Percentiles rank a stretch among this genome's conserved stretches.
phyloP scores from a whole-genome alignment of 176 grass and related monocot genomes.

The Melocanna baccifera region DNA sequence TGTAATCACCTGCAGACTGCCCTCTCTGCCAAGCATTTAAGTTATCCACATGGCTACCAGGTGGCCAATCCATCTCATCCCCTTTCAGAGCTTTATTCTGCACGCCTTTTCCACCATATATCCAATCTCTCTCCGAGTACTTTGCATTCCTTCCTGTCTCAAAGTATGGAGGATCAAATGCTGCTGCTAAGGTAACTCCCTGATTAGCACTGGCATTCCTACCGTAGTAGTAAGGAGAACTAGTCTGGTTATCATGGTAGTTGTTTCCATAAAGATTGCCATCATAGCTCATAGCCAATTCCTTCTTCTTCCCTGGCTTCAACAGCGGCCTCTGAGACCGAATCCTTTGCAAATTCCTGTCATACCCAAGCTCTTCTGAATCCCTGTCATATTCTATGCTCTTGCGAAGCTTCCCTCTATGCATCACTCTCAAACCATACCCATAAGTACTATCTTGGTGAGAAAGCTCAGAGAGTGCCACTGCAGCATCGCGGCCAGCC shows the following conservation, averaged over 20 bases:
- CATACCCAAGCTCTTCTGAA: conserved; percentile 33
- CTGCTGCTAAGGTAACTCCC: conserved; percentile 63
- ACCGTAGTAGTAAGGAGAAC: conserved; percentile 44
- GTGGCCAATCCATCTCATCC: conserved; percentile 34
- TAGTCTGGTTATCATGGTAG: conserved; percentile 32
- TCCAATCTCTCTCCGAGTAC: conserved; percentile 50
- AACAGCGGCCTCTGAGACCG: conserved; percentile 25
- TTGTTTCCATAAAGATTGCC: conserved; percentile 39
- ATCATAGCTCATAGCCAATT: conserved; percentile 40
- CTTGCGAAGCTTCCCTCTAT: conserved; percentile 39
- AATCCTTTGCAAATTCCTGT: conserved; percentile 23
- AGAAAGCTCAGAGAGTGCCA: conserved; percentile 9
- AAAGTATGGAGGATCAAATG: conserved; percentile 50
- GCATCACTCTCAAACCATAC: conserved; percentile 27
- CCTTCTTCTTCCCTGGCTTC: conserved; percentile 71
- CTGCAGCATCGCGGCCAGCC: neutral
- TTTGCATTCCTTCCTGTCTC: conserved; percentile 51
- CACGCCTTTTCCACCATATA: conserved; percentile 36
- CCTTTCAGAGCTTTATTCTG: conserved; percentile 37
- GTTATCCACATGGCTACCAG: conserved; percentile 38
- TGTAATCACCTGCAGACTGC: conserved; percentile 41
- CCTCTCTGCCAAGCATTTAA: conserved; percentile 48
- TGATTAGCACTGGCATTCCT: conserved; percentile 44
- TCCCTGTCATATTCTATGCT: conserved; percentile 18
- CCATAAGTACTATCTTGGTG: conserved; percentile 21